phyloP scores from a whole-genome alignment of 208 protist species.

The Pavlovales sp. region DNA sequence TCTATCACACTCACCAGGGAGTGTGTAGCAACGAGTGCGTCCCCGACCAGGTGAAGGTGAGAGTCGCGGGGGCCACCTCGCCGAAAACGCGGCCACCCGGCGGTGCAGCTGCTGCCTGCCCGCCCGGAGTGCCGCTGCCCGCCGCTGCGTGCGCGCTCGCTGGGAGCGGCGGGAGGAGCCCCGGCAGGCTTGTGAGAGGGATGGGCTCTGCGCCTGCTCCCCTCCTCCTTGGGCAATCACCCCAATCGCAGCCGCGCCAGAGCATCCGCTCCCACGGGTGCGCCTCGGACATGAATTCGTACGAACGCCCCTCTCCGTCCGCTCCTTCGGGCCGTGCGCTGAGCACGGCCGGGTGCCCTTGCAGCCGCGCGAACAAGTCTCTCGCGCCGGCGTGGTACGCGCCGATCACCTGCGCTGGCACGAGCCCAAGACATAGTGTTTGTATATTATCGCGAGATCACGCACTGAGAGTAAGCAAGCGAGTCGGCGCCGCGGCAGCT shows the following conservation, averaged over 20 bases:
- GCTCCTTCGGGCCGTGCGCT: background rate
- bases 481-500: too few relatives aligned
- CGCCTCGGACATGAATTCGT: background rate
- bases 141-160: background rate
- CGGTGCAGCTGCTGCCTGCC: too few relatives aligned
- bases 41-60: slow-evolving; percentile 3
- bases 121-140: background rate
- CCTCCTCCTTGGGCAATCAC: background rate
- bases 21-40: background rate
- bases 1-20: too few relatives aligned
- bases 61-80: background rate
- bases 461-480: too few relatives aligned
- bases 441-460: too few relatives aligned
- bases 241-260: slow-evolving; percentile 3
- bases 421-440: too few relatives aligned
- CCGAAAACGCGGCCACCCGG: background rate
- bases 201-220: background rate
- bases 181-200: background rate
- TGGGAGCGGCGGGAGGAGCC: background rate
- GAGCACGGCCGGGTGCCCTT: background rate
- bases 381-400: slow-evolving; percentile 1
- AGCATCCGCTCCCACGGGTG: slow-evolving; percentile 18
- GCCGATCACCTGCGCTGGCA: too few relatives aligned
- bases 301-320: background rate
- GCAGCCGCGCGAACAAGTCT: background rate